These are phyloP conservation scores for Aspergillus baeticus DNA, from an alignment of 495 filamentous ascomycete genomes.

Conservation along the genomic window DNA sequence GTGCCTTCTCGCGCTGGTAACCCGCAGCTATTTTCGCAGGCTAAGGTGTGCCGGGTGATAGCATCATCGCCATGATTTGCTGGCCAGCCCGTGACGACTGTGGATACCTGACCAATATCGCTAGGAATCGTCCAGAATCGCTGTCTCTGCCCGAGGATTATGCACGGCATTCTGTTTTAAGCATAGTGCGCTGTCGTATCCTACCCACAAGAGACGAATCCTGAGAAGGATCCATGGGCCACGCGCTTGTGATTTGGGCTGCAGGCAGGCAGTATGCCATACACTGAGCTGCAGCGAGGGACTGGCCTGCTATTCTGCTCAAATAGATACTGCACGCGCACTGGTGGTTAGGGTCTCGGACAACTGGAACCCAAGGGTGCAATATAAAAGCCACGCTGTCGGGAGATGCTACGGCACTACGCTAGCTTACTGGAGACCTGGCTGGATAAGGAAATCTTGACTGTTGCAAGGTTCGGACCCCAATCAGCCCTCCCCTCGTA, in stretches of 20 bases:
- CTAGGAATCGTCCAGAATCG: background rate
- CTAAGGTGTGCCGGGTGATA: background rate
- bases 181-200: slow-evolving; percentile 4
- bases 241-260: background rate
- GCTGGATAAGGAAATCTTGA: slow-evolving; percentile 4
- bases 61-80: background rate
- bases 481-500: slow-evolving; percentile 7
- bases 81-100: background rate
- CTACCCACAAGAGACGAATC: background rate
- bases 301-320: background rate
- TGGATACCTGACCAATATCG: slow-evolving; percentile 1
- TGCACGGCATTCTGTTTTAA: slow-evolving; percentile 5
- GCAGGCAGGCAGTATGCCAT: background rate
- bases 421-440: background rate
- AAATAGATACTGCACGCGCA: background rate
- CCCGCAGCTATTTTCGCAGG: background rate
- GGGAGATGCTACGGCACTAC: background rate
- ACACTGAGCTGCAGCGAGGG: background rate
- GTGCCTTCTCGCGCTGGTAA: background rate
- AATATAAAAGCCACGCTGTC: background rate
- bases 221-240: background rate
- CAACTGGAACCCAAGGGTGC: background rate
- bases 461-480: background rate
- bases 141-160: slow-evolving; percentile 1
- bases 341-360: background rate